Evolutionary conservation across 2,329 filamentous ascomycete species (phyloP), one percentile per base, ranked within the genome.

Genomic region (Alternaria sp.): DNA sequence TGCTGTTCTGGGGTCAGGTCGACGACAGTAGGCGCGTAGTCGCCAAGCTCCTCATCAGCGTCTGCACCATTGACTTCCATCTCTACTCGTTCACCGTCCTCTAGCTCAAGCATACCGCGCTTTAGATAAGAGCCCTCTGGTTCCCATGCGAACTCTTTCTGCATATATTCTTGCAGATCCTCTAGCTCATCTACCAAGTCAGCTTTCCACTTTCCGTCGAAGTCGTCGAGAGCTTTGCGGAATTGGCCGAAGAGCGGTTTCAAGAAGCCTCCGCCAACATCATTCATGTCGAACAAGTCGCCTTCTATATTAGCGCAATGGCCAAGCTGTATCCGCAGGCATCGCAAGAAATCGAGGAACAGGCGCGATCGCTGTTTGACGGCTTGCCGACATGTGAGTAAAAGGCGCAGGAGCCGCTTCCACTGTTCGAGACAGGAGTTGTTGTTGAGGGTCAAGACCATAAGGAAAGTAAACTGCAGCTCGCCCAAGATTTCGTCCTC

Each of bases 371-470:
- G 79, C 21, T 84, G 80, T 56, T 73, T 71, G 15, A 89, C 81
- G 3, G 87, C 87, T 44, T 73, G 74, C 18, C 80, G 82, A 69
- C 86, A 89, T 0, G 87, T 90, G 54, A 90, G 79, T 8, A 89
- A 78, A 23, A 90, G 76, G 1, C 79, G 79, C 10, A 90, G 77
- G 11, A 90, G 68, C 41, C 88, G 79, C 71, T 88, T 89, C 88
- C 88, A 90, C 72, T 90, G 88, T 73, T 90, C 87, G 4, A 90
- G 78, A 70, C 88, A 90, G 3, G 87, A 89, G 73, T 87, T 89
- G 72, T 90, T 90, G 80, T 88, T 88, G 65, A 90, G 80, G 6
- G 87, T 89, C 62, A 90, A 71, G 3, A 88, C 82, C 85, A 88
- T 89, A 10, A 90, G 76, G 69, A 90, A 90, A 30, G 83, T 84